A percentile compares a stretch with the other conserved stretches of the same genome.
These are phyloP conservation scores for Platismatia glauca DNA, from an alignment of 495 filamentous ascomycete species.

Conservation along the genomic window DNA sequence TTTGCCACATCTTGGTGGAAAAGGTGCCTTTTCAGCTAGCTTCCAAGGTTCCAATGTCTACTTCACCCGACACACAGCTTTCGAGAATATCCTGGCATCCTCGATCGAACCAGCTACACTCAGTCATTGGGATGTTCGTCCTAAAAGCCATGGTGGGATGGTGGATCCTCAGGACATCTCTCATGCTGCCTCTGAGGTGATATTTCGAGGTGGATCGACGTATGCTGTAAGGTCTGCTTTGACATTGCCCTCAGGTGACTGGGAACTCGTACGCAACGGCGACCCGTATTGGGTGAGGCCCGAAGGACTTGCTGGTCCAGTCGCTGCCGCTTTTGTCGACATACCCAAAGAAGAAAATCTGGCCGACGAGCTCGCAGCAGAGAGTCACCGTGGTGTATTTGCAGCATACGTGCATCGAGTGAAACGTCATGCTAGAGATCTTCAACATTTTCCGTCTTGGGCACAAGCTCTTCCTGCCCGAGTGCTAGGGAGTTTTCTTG, in stretches of 20 bases:
- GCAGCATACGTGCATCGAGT: constrained; percentile 82
- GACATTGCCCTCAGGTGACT: constrained; percentile 64
- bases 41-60: constrained; percentile 72
- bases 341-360: constrained; percentile 56
- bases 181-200: constrained; percentile 75
- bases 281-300: constrained; percentile 68
- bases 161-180: constrained; percentile 36
- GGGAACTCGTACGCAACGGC: constrained; percentile 75
- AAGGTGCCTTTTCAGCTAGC: constrained; percentile 70
- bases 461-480: constrained; percentile 55
- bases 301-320: constrained; percentile 67
- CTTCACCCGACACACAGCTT: constrained; percentile 69
- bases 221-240: constrained; percentile 73
- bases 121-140: constrained; percentile 54
- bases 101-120: constrained; percentile 69
- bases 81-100: constrained; percentile 63
- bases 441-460: constrained; percentile 70
- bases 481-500: constrained; percentile 59
- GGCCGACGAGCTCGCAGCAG: constrained; percentile 70
- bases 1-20: constrained; percentile 57
- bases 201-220: constrained; percentile 50
- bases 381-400: constrained; percentile 70
- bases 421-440: constrained; percentile 69
- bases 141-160: constrained; percentile 28
- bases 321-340: constrained; percentile 73